Evolutionary conservation across 331 rosid species (phyloP).

Genomic region (Malus hybrid): DNA sequence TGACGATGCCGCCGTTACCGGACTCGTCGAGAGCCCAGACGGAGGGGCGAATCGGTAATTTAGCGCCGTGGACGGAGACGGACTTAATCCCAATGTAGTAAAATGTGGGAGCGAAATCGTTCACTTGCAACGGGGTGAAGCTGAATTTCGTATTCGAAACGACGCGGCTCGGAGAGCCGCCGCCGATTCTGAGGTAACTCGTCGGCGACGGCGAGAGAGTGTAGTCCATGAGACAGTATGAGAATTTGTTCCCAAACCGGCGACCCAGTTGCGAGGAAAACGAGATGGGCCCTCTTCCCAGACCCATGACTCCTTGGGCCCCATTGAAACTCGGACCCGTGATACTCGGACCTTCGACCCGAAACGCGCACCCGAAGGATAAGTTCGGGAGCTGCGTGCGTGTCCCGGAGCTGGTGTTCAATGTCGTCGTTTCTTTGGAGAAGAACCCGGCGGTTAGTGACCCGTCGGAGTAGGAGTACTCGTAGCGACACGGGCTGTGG

Average conservation of each 20-base stretch:
- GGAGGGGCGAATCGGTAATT: conserved; percentile 35
- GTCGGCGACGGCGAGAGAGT: conserved; percentile 66
- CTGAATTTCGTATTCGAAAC: conserved; percentile 12
- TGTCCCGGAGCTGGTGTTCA: conserved; percentile 29
- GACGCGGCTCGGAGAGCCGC: conserved; percentile 15
- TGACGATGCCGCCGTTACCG: conserved; percentile 70
- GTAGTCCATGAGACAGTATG: conserved; percentile 72
- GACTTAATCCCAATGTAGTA: conserved; percentile 47
- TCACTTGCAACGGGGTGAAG: conserved; percentile 43
- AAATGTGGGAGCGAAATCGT: conserved; percentile 53
- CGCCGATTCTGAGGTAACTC: conserved; percentile 64
- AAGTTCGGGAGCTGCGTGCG: conserved; percentile 3
- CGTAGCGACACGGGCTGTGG: conserved; percentile 59
- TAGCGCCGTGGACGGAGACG: conserved; percentile 33
- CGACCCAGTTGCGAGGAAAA: conserved; percentile 57
- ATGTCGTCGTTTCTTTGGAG: conserved; percentile 46
- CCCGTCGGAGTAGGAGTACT: conserved; percentile 59
- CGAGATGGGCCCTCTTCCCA: conserved; percentile 68
- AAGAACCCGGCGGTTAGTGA: conserved; percentile 52
- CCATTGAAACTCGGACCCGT: conserved; percentile 52
- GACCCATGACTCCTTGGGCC: conserved; percentile 73
- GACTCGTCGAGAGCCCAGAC: conserved; percentile 41
- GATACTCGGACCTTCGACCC: conserved; percentile 50
- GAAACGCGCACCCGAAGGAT: conserved; percentile 59
- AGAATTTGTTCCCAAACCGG: conserved; percentile 54